Conservation (phyloP, 108 stramenopile species). For the Skeletonema tropicum region DNA sequence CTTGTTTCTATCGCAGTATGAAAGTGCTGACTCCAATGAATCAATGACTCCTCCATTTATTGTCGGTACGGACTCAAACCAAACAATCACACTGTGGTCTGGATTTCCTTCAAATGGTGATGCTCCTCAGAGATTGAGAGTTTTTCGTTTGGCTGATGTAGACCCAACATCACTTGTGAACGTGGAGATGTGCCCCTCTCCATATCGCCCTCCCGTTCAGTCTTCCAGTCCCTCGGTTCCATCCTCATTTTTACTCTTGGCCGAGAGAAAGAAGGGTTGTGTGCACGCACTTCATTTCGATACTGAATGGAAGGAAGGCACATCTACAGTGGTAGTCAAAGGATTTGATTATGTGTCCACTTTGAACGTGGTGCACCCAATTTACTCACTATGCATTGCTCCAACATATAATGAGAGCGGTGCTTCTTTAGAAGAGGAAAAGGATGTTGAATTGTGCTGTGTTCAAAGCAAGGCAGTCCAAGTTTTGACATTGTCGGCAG, state of each 20-base stretch:
- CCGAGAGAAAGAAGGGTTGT: slow-evolving; percentile 53
- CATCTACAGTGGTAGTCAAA: slow-evolving; percentile 42
- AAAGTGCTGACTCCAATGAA: slow-evolving; percentile 22
- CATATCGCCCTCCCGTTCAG: slow-evolving; percentile 44
- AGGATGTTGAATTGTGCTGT: slow-evolving; percentile 62
- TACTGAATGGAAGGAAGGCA: slow-evolving; percentile 50
- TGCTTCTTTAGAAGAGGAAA: slow-evolving; percentile 16
- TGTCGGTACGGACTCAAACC: slow-evolving; percentile 61
- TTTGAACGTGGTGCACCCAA: slow-evolving; percentile 67
- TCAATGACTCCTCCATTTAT: slow-evolving; percentile 72
- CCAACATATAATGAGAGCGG: slow-evolving; percentile 5
- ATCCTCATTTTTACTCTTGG: slow-evolving; percentile 68
- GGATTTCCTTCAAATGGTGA: slow-evolving; percentile 44
- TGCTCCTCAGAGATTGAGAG: slow-evolving; percentile 55
- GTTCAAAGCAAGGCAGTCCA: slow-evolving; percentile 77
- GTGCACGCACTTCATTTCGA: slow-evolving; percentile 66
- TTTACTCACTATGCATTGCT: slow-evolving; percentile 64
- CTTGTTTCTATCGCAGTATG: slow-evolving; percentile 66
- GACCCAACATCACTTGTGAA: slow-evolving; percentile 48
- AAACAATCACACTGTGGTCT: slow-evolving; percentile 71
- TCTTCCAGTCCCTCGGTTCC: slow-evolving; percentile 46
- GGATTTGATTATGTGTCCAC: slow-evolving; percentile 80
- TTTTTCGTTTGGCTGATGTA: slow-evolving; percentile 46
- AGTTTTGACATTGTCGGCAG: slow-evolving; percentile 59
- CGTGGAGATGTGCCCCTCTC: slow-evolving; percentile 58